Base-by-base conservation (phyloP, 2,329 filamentous ascomycete species). In the Escovopsis weberi region DNA sequence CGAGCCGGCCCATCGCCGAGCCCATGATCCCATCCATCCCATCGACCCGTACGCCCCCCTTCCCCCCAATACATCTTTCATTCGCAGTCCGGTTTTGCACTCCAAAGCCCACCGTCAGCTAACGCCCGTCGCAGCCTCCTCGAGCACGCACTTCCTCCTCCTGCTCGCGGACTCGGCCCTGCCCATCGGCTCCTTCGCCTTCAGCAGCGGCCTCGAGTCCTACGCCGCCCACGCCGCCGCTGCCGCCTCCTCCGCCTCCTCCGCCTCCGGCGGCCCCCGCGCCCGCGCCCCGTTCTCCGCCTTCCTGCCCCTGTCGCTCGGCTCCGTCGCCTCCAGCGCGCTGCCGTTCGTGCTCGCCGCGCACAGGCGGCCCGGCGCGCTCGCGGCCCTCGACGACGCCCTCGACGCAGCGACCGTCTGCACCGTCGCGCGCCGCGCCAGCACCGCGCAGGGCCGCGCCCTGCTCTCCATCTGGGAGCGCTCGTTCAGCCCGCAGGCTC, bases 181-280 rank as follows among this genome's bases (percentile, higher is more conserved):
- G 2, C 85, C 85, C 1, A 70, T 91, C 0, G 85, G 85, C 44
- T 85, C 84, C n/a, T 91, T 91, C 63, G 85, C 85, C 53, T 91
- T 89, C 66, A 85, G 79, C 66, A 82, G 77, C 51, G 84, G 84
- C 3, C 72, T 91, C 12, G 85, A 91, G 63, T 89, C 84, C 35
- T 89, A 82, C 59, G 75, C 88, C 15, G 80, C 81, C 4, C 85
- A 91, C 65, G 68, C 68, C 50, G 55, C 63, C 15, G 55, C 63
- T 64, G 68, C 68, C 50, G 55, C 63, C 15, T 55, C 63, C 18
- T 58, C 64, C 23, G 43, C 48, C 6, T 59, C 57, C 34, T 47
- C 63, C 18, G 58, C 57, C 34, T 47, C 63, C 18, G 58, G 68
- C 50, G 58, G 68, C 50, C 43, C 49, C 6, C 59, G 58, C 35